These are phyloP conservation scores for Stevia rebaudiana DNA, from an alignment of 140 eudicot genomes.

Conservation along the genomic window DNA sequence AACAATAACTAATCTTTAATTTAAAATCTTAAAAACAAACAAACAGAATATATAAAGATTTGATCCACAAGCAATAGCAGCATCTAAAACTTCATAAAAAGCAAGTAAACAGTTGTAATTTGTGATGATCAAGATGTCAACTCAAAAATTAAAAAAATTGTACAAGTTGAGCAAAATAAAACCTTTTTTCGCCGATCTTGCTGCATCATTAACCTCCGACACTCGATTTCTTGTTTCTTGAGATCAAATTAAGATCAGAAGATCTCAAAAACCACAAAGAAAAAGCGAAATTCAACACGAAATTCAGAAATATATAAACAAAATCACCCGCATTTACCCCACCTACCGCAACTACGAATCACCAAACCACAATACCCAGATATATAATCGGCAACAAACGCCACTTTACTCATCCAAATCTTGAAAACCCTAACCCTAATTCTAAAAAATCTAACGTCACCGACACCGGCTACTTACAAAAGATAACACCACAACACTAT, in stretches of 20 bases:
- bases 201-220: slow-evolving; percentile 40
- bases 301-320: not conserved
- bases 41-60: not conserved
- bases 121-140: not conserved
- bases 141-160: not conserved
- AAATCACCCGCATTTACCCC: slow-evolving; percentile 54
- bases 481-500: slow-evolving; percentile 2
- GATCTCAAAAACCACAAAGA: not conserved
- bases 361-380: slow-evolving; percentile 33
- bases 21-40: not conserved
- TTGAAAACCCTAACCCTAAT: slow-evolving; percentile 18
- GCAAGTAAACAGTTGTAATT: not conserved
- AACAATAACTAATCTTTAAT: not conserved
- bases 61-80: not conserved
- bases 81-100: not conserved
- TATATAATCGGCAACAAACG: not conserved
- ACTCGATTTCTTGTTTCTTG: slow-evolving; percentile 8
- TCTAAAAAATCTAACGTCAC: not conserved
- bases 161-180: slow-evolving; percentile 2
- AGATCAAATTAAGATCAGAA: not conserved
- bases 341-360: slow-evolving; percentile 48
- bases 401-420: slow-evolving; percentile 29
- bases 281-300: not conserved
- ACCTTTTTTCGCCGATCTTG: slow-evolving; percentile 68
- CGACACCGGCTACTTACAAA: not conserved